Base-by-base conservation (phyloP, 2,329 filamentous ascomycete genomes). In the Epichloe gansuensis region DNA sequence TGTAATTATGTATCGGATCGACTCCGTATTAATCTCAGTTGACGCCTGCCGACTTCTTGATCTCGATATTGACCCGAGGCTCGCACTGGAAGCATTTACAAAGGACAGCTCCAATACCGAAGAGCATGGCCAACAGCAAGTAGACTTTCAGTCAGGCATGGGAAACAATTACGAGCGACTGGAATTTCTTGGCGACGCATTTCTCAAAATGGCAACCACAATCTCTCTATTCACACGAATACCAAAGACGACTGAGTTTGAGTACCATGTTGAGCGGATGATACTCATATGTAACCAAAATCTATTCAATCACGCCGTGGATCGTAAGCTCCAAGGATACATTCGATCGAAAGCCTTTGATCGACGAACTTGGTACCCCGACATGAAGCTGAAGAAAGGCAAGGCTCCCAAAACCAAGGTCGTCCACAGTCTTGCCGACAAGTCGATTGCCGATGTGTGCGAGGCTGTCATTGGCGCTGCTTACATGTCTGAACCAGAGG, bases 201-300 rank as follows among this genome's bases (percentile, higher is more conserved):
- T 96, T 62, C 75, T 98, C 54, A 98, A 98, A 69, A 91, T 96
- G 83, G 88, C 88, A 11, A 96, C 91, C 0, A 91, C 91, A 0
- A 90, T 98, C 51, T 83, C 90, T 0, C 74, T 95, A 0, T 97
- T 86, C 63, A 85, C 85, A 1, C 76, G 82, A 31, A 82, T 86
- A 21, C 88, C 89, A 0, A 79, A 86, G 47, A 81, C 86, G 56
- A 82, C 89, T 58, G 93, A 98, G 63, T 94, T 84, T 48, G 82
- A 88, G 52, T 93, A 88, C 60, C 93, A 98, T 62, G 87, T 95
- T 7, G 84, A 89, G 59, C 83, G 93, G 15, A 97, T 97, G 91
- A 64, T 85, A 21, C 77, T 97, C 61, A 77, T 97, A 15, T 95
- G 89, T 76, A 98, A 98, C 67, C 80, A 85, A 58, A 96, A 95